Evolutionary conservation across 2,329 filamentous ascomycete genomes (phyloP).

Genomic region (Trichoderma sp.): DNA sequence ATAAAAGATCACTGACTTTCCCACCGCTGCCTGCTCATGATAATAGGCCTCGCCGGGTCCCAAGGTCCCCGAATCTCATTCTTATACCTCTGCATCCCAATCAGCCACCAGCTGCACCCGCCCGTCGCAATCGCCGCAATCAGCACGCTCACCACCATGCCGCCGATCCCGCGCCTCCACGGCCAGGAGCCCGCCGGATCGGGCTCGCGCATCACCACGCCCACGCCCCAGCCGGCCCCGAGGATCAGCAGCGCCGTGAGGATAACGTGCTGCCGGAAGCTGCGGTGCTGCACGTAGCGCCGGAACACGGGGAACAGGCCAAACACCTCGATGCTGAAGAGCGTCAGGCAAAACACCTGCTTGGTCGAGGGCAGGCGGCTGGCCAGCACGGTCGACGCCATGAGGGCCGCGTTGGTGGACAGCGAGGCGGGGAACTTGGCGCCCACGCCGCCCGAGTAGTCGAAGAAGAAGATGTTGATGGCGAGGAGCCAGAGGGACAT

Average conservation of each 20-base stretch:
- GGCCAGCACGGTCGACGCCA: conserved; percentile 93
- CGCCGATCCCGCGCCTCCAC: conserved; percentile 65
- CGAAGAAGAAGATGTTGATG: conserved; percentile 97
- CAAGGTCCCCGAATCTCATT: conserved; percentile 98
- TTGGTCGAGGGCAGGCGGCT: conserved; percentile 87
- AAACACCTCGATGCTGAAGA: conserved; percentile 97
- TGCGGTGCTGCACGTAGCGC: conserved; percentile 80
- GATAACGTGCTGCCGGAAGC: conserved; percentile 77
- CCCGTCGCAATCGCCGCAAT: conserved; percentile 81
- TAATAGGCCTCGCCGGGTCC: conserved; percentile 91
- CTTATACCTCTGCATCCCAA: conserved; percentile 96
- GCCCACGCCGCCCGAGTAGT: conserved; percentile 77
- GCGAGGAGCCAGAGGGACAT: conserved; percentile 90
- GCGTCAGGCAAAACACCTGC: conserved; percentile 90
- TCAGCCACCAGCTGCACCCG: conserved; percentile 96
- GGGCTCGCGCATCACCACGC: conserved; percentile 57
- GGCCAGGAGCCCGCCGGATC: conserved; percentile 49
- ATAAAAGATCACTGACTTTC: conserved; percentile 38
- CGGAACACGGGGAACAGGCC: conserved; percentile 96
- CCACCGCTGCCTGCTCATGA: conserved; percentile 68
- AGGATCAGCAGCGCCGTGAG: conserved; percentile 78
- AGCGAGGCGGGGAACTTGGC: conserved; percentile 72
- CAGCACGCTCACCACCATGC: conserved; percentile 75
- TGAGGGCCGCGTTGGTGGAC: conserved; percentile 93
- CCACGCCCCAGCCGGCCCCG: conserved; percentile 78